phyloP scores from a whole-genome alignment of 352 stramenopile genomes.

The Globisporangium spiculum region DNA sequence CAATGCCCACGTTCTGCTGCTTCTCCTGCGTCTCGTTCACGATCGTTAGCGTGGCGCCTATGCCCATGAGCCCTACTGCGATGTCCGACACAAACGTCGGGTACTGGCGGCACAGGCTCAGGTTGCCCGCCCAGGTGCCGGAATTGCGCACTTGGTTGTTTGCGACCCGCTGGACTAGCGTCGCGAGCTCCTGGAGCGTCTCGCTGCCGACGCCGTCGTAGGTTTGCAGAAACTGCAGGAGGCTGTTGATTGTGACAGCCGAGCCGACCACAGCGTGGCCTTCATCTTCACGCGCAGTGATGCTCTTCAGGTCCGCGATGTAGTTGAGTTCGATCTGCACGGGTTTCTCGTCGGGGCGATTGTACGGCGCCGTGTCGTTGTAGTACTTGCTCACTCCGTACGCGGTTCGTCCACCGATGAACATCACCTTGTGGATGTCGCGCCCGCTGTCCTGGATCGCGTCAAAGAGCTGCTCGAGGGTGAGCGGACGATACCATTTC shows the following conservation, averaged over 20 bases:
- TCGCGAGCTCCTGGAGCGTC: constrained; percentile 30
- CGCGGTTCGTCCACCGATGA: constrained; percentile 53
- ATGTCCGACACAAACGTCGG: constrained; percentile 55
- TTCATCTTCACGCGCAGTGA: constrained; percentile 12
- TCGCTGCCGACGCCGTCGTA: constrained; percentile 72
- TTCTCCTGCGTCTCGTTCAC: constrained; percentile 60
- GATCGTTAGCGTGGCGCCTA: constrained; percentile 70
- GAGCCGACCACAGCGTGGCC: constrained; percentile 48
- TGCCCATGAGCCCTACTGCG: constrained; percentile 56
- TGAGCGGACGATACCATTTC: constrained; percentile 38
- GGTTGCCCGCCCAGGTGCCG: constrained; percentile 18
- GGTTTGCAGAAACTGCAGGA: constrained; percentile 76
- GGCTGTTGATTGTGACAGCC: constrained; percentile 61
- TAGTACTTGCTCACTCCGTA: constrained; percentile 59
- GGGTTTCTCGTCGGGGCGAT: constrained; percentile 51
- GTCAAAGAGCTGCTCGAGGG: constrained; percentile 42
- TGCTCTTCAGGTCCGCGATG: constrained; percentile 45
- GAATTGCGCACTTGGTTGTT: constrained; percentile 62
- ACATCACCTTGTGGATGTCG: constrained; percentile 57
- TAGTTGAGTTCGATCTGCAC: constrained; percentile 33
- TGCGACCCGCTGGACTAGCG: constrained; percentile 39
- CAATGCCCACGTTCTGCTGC: constrained; percentile 19
- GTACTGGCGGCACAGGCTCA: constrained; percentile 40
- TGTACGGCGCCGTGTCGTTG: constrained; percentile 49
- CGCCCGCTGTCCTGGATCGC: constrained; percentile 80